Evolutionary conservation across 1,284 basidiomycete genomes (phyloP).

Genomic region (Fistulina hepatica): DNA sequence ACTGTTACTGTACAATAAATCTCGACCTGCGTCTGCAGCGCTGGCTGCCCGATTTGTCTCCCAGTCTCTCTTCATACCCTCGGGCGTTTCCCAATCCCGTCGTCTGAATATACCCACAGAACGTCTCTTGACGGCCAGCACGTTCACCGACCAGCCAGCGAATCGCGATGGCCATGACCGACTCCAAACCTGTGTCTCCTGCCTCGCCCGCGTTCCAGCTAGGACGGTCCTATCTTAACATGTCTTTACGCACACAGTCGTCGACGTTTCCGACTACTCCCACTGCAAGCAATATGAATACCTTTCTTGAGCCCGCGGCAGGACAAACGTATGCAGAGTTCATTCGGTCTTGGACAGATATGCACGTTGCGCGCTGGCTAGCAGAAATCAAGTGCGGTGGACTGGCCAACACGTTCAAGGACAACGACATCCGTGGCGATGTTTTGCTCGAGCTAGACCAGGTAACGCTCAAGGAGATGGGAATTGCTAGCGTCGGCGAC

Average conservation of each 20-base stretch:
- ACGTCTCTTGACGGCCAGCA: too few species aligned
- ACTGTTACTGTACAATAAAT: too few species aligned
- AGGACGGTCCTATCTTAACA: not conserved
- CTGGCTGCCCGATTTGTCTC: too few species aligned
- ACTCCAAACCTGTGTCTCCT: not conserved
- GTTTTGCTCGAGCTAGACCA: constrained; percentile 86
- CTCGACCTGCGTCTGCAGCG: too few species aligned
- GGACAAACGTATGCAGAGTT: constrained; percentile 51
- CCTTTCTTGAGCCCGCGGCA: constrained; percentile 43
- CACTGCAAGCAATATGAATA: constrained; percentile 22
- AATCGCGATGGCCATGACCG: too few species aligned
- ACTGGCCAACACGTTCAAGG: constrained; percentile 61
- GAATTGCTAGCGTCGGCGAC: constrained; percentile 80
- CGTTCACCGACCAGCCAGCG: too few species aligned
- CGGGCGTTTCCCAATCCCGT: too few species aligned
- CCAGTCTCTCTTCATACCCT: too few species aligned
- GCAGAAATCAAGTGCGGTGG: constrained; percentile 60
- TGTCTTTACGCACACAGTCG: constrained; percentile 27
- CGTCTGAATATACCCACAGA: too few species aligned
- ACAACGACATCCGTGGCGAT: constrained; percentile 83
- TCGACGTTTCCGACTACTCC: constrained; percentile 32
- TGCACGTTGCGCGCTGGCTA: constrained; percentile 62
- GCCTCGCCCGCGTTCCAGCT: not conserved
- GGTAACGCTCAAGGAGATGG: constrained; percentile 78
- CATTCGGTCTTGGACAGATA: constrained; percentile 58